These are phyloP conservation scores for Apostasia shenzhenica DNA, from an alignment of 106 monocot species.

Conservation along the genomic window DNA sequence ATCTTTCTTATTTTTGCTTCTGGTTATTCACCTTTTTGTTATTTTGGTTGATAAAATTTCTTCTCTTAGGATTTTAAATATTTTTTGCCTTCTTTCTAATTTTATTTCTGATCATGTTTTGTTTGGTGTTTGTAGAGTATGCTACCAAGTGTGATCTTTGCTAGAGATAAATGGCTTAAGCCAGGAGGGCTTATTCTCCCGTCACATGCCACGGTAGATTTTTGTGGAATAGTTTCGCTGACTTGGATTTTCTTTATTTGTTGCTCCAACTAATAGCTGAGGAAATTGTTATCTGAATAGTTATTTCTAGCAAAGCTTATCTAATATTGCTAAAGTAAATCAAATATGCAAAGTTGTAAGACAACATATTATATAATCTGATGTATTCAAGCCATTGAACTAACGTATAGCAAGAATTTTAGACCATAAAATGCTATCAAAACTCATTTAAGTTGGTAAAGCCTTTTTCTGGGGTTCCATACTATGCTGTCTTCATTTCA, in stretches of 20 bases:
- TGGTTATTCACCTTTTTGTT: too few relatives aligned
- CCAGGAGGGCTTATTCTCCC: slow-evolving; percentile 96
- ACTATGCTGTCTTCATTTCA: too few relatives aligned
- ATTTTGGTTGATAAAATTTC: too few relatives aligned
- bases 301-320: neutral
- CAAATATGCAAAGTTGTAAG: too few relatives aligned
- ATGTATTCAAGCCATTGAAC: too few relatives aligned
- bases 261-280: neutral
- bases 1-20: too few relatives aligned
- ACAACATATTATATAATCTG: too few relatives aligned
- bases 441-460: too few relatives aligned
- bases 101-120: neutral
- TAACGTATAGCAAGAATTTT: too few relatives aligned
- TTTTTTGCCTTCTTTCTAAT: neutral
- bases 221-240: neutral
- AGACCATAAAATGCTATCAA: too few relatives aligned
- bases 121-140: slow-evolving; percentile 53
- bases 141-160: slow-evolving; percentile 86
- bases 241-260: neutral
- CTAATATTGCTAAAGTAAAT: neutral
- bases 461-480: too few relatives aligned
- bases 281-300: neutral
- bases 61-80: neutral
- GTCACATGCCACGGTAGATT: slow-evolving; percentile 86
- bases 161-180: slow-evolving; percentile 94